Conservation (phyloP, 2,329 filamentous ascomycete species). For the Trichoderma asperellum region DNA sequence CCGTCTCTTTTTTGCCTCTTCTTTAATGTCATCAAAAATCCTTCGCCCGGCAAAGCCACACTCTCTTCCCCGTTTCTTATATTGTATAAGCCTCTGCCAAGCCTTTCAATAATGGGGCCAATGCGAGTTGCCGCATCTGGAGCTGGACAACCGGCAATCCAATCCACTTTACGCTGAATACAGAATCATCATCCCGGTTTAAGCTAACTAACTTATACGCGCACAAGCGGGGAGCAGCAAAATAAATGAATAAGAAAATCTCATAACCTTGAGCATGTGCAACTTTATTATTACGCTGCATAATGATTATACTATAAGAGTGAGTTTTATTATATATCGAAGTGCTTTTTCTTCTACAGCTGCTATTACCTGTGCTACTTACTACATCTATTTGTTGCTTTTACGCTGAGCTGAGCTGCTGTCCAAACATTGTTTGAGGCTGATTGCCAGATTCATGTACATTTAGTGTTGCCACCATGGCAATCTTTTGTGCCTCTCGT, state of each 20-base stretch:
- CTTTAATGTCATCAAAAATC: neutral
- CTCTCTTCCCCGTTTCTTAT: neutral
- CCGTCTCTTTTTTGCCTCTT: neutral
- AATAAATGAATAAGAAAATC: neutral
- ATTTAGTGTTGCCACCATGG: neutral
- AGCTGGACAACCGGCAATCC: neutral
- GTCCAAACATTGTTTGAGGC: neutral
- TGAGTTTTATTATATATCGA: no score
- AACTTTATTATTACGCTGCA: neutral
- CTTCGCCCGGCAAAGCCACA: conserved; percentile 11
- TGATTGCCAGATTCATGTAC: neutral
- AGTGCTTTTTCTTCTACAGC: neutral
- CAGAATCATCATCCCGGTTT: neutral
- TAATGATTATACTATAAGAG: no score
- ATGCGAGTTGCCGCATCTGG: neutral
- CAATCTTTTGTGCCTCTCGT: no score
- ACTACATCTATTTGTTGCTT: no score
- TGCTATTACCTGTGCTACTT: no score
- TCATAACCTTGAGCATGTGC: neutral
- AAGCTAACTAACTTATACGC: neutral
- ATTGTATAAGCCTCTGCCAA: neutral
- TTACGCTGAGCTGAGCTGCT: no score
- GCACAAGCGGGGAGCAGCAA: neutral
- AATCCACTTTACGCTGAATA: neutral
- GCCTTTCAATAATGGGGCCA: neutral